Evolutionary conservation across 2,329 filamentous ascomycete species (phyloP).

Genomic region (Pyrenochaeta sp.): DNA sequence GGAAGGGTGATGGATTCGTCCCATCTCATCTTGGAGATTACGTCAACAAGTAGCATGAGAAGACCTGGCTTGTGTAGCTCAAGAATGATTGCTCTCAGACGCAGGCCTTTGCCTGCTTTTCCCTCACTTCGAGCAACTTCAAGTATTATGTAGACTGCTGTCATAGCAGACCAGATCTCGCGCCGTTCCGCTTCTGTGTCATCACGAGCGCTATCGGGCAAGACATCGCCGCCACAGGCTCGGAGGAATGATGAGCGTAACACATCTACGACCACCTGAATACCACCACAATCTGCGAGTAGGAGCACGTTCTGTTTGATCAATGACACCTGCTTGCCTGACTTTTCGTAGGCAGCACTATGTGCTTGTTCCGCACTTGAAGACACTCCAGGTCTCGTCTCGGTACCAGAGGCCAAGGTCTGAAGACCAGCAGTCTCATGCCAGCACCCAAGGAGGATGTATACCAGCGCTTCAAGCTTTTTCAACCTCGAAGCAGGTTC

Average conservation of each 20-base stretch:
- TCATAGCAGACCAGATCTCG: slow-evolving; percentile 59
- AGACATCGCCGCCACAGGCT: slow-evolving; percentile 36
- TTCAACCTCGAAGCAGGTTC: slow-evolving; percentile 43
- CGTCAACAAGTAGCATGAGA: slow-evolving; percentile 73
- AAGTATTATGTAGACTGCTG: slow-evolving; percentile 58
- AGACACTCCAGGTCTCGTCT: slow-evolving; percentile 20
- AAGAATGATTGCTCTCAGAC: slow-evolving; percentile 53
- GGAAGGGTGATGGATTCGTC: slow-evolving; percentile 67
- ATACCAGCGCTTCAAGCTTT: slow-evolving; percentile 54
- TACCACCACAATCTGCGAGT: slow-evolving; percentile 49
- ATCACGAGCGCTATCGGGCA: slow-evolving; percentile 35
- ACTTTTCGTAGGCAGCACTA: slow-evolving; percentile 33
- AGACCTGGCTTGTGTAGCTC: slow-evolving; percentile 64
- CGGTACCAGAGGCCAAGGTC: slow-evolving; percentile 9
- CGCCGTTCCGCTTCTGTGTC: slow-evolving; percentile 49
- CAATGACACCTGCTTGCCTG: slow-evolving; percentile 53
- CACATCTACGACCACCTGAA: slow-evolving; percentile 51
- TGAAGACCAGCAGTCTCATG: slow-evolving; percentile 57
- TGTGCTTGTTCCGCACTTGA: slow-evolving; percentile 8
- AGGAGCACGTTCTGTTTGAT: slow-evolving; percentile 55
- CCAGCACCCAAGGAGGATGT: slow-evolving; percentile 58
- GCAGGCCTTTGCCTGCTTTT: slow-evolving; percentile 56
- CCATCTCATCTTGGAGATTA: slow-evolving; percentile 63
- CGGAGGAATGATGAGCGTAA: slow-evolving; percentile 45
- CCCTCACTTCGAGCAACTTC: slow-evolving; percentile 52